Conservation (phyloP, 495 filamentous ascomycete species). For the Aspergillus nidulans region DNA sequence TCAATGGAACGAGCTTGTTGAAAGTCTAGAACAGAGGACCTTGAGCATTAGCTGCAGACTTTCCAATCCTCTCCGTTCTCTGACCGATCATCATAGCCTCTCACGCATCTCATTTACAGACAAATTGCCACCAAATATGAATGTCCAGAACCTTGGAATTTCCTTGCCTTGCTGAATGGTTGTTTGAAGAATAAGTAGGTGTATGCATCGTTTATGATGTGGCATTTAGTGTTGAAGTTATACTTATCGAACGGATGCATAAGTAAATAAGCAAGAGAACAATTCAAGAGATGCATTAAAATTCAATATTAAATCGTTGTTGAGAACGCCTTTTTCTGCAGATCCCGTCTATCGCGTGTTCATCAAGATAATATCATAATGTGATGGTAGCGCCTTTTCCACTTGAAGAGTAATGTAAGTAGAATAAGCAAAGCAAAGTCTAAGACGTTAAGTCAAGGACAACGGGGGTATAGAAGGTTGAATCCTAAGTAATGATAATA, state of each 20-base stretch:
- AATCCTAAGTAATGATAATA: slow-evolving; percentile 33
- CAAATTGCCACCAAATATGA: slow-evolving; percentile 11
- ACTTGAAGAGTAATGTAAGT: background rate
- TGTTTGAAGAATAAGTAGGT: too few relatives aligned
- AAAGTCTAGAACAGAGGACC: background rate
- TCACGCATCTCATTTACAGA: background rate
- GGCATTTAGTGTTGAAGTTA: slow-evolving; percentile 7
- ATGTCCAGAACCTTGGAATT: slow-evolving; percentile 4
- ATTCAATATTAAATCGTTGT: slow-evolving; percentile 35
- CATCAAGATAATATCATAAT: slow-evolving; percentile 6
- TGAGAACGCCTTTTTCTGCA: slow-evolving; percentile 37
- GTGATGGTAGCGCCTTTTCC: slow-evolving; percentile 9
- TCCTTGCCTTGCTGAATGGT: background rate
- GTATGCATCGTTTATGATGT: background rate
- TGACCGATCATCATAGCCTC: background rate
- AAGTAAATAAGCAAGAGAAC: background rate
- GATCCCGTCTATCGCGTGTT: slow-evolving; percentile 20
- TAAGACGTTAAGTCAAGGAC: slow-evolving; percentile 39
- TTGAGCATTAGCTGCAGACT: background rate
- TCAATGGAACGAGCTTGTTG: too few relatives aligned
- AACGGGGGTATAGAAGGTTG: slow-evolving; percentile 47
- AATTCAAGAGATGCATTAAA: background rate
- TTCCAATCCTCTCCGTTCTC: background rate
- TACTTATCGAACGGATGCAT: background rate
- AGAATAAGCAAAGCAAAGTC: slow-evolving; percentile 8